Conservation (phyloP, 768 basidiomycete species). For the Auricularia heimuer region DNA sequence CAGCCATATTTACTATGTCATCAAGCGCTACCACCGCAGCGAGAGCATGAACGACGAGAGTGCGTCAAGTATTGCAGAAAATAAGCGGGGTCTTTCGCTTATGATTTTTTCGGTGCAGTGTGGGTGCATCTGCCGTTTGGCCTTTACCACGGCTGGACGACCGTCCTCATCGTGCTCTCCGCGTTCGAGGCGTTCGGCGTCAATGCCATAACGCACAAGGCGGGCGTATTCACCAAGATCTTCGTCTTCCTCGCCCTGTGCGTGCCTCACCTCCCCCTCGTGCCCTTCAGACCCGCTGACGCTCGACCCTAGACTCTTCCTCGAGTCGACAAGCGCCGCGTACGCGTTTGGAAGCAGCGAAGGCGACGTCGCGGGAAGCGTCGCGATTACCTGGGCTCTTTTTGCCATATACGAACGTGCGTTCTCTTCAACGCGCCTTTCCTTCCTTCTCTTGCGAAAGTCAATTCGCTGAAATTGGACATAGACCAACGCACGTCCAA, state of each 20-base stretch:
- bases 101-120: constrained; percentile 21
- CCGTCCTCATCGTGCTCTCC: constrained; percentile 69
- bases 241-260: constrained; percentile 89
- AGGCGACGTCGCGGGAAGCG: constrained; percentile 86
- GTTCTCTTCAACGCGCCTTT: neutral
- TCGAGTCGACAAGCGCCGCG: constrained; percentile 83
- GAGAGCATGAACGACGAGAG: constrained; percentile 59
- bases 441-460: neutral
- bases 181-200: constrained; percentile 86
- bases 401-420: constrained; percentile 74
- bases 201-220: constrained; percentile 48
- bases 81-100: neutral
- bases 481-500: constrained; percentile 46
- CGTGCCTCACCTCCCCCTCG: constrained; percentile 21
- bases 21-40: constrained; percentile 75
- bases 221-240: constrained; percentile 87
- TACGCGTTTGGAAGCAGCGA: constrained; percentile 87
- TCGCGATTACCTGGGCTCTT: constrained; percentile 85
- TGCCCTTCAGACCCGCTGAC: neutral
- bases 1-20: constrained; percentile 83
- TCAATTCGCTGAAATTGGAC: too few relatives aligned
- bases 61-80: constrained; percentile 10
- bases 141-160: constrained; percentile 89
- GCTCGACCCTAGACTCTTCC: constrained; percentile 56
- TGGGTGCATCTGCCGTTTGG: constrained; percentile 96